Conservation (phyloP, 352 stramenopile species). For the Pythium apleroticum region DNA sequence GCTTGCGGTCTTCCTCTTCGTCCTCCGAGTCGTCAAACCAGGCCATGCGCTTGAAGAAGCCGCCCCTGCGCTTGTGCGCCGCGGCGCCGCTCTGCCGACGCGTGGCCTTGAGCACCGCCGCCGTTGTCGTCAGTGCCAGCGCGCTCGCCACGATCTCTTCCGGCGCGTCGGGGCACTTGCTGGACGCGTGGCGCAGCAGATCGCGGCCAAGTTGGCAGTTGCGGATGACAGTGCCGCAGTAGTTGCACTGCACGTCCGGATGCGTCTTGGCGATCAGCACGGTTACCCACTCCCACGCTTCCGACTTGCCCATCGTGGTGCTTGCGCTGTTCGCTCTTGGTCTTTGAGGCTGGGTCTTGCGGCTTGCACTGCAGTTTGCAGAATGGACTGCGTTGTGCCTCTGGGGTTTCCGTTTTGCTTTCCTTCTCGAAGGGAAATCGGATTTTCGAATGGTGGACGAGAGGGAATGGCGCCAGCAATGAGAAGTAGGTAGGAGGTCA, state of each 20-base stretch:
- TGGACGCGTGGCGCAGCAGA: background rate
- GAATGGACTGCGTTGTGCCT: background rate
- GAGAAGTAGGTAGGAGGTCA: background rate
- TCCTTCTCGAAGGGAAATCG: background rate
- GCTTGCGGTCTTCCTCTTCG: background rate
- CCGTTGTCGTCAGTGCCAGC: background rate
- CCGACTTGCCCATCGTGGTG: background rate
- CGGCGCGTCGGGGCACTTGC: background rate
- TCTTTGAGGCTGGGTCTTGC: background rate
- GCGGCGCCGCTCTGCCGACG: background rate
- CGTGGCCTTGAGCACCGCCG: background rate
- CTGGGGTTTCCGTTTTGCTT: background rate
- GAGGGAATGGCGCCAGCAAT: background rate
- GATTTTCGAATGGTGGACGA: background rate
- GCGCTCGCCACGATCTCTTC: conserved; percentile 2
- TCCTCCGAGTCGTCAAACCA: background rate
- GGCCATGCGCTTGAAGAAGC: background rate
- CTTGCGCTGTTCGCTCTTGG: background rate
- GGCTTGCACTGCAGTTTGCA: background rate
- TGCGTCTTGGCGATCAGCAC: conserved; percentile 4
- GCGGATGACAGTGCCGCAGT: conserved; percentile 1
- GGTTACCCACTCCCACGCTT: conserved; percentile 2
- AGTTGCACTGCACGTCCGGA: conserved; percentile 8
- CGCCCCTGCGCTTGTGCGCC: background rate
- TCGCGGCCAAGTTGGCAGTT: conserved; percentile 4